These are phyloP conservation scores for Graphiopsis chlorocephala DNA, from an alignment of 2,329 filamentous ascomycete species.

Conservation along the genomic window DNA sequence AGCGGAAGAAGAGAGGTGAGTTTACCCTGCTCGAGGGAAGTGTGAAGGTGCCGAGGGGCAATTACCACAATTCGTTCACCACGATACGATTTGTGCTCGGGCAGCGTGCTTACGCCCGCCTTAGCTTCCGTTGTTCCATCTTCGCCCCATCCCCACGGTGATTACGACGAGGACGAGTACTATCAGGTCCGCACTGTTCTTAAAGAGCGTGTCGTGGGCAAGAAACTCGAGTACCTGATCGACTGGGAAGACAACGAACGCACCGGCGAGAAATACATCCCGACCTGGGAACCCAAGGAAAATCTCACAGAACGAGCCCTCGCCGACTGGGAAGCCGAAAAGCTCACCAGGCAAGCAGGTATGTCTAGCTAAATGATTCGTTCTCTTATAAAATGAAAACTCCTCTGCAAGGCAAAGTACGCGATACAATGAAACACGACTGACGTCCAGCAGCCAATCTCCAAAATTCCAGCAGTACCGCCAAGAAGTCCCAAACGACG, in stretches of 20 bases:
- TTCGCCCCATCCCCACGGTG: constrained; percentile 28
- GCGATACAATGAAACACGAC: background rate
- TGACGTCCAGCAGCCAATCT: background rate
- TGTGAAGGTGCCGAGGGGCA: background rate
- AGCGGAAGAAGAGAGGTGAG: constrained; percentile 14
- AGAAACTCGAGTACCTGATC: constrained; percentile 48
- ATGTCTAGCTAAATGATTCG: background rate
- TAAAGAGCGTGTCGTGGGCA: constrained; percentile 22
- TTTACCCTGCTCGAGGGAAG: background rate
- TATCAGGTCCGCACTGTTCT: constrained; percentile 34
- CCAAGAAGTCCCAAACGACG: background rate
- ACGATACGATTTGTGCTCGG: background rate
- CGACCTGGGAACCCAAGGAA: constrained; percentile 51
- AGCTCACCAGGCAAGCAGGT: constrained; percentile 18
- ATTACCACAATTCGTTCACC: background rate
- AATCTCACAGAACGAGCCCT: constrained; percentile 38
- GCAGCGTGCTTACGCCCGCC: background rate
- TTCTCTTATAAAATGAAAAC: background rate
- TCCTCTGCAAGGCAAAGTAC: background rate
- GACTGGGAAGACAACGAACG: constrained; percentile 56
- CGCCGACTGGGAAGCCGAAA: constrained; percentile 35
- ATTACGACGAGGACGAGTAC: constrained; percentile 25
- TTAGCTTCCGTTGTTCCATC: constrained; percentile 5
- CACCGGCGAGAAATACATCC: constrained; percentile 49
- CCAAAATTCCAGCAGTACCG: background rate